These are phyloP conservation scores for Candida sithepensis DNA, from an alignment of 805 yeast genomes.

Conservation along the genomic window DNA sequence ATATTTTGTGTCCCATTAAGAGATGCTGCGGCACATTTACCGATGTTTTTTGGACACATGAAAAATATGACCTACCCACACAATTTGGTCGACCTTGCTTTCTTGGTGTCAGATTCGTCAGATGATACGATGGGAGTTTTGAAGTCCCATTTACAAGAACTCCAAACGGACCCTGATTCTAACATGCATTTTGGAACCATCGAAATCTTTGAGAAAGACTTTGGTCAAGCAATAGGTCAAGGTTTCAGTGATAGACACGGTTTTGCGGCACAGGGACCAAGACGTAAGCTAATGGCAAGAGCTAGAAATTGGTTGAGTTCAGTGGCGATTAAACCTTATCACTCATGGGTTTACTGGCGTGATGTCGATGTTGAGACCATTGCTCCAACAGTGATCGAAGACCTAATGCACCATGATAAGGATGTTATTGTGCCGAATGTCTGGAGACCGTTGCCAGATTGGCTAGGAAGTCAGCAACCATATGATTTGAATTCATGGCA, in stretches of 20 bases:
- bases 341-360: constrained; percentile 96
- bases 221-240: constrained; percentile 92
- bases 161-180: constrained; percentile 64
- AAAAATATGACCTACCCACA: constrained; percentile 56
- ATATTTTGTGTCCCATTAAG: constrained; percentile 55
- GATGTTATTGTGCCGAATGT: constrained; percentile 95
- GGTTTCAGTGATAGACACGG: constrained; percentile 93
- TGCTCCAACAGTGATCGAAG: constrained; percentile 82
- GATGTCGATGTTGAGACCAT: constrained; percentile 96
- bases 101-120: constrained; percentile 84
- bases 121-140: constrained; percentile 81
- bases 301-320: constrained; percentile 93
- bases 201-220: constrained; percentile 86
- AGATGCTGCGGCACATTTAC: constrained; percentile 58
- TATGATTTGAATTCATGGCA: constrained; percentile 85
- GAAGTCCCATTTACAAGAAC: constrained; percentile 48
- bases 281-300: constrained; percentile 92
- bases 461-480: constrained; percentile 83
- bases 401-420: constrained; percentile 83
- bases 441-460: constrained; percentile 86
- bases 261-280: constrained; percentile 92
- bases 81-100: constrained; percentile 58
- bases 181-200: constrained; percentile 74
- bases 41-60: constrained; percentile 60
- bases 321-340: constrained; percentile 85